These are phyloP conservation scores for Thielaviopsis populi DNA, from an alignment of 2,329 filamentous ascomycete species.

Conservation along the genomic window DNA sequence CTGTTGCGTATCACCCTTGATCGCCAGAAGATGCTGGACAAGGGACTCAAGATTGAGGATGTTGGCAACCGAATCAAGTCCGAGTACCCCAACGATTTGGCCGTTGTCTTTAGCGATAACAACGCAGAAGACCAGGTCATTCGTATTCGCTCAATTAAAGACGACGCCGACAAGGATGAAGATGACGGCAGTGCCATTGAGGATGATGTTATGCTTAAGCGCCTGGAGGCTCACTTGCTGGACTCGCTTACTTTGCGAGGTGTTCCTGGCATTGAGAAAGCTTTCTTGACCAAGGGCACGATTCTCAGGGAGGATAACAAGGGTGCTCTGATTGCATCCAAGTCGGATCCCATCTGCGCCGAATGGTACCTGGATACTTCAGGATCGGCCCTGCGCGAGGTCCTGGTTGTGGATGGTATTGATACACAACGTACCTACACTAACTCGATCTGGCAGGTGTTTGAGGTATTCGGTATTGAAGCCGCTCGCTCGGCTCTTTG, in stretches of 20 bases:
- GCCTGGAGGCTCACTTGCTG: constrained; percentile 78
- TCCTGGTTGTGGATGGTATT: constrained; percentile 75
- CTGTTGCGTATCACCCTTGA: constrained; percentile 84
- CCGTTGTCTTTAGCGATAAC: constrained; percentile 93
- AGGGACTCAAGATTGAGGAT: constrained; percentile 79
- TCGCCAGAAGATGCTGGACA: constrained; percentile 88
- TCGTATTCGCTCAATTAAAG: constrained; percentile 66
- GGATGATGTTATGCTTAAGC: constrained; percentile 85
- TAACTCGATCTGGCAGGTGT: constrained; percentile 89
- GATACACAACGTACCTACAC: constrained; percentile 76
- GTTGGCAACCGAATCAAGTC: constrained; percentile 82
- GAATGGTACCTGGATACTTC: constrained; percentile 96
- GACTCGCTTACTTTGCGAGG: constrained; percentile 85
- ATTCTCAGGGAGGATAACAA: constrained; percentile 52
- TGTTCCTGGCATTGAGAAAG: constrained; percentile 74
- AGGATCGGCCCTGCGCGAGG: constrained; percentile 71
- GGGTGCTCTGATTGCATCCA: constrained; percentile 59
- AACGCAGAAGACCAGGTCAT: constrained; percentile 93
- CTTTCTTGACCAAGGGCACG: constrained; percentile 76
- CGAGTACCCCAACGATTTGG: constrained; percentile 69
- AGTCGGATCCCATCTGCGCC: constrained; percentile 58
- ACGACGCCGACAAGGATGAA: constrained; percentile 57
- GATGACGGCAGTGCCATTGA: constrained; percentile 57
- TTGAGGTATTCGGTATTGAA: constrained; percentile 92
- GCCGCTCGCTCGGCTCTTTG: constrained; percentile 77